phyloP scores from a whole-genome alignment of 768 basidiomycete species.

The Termitomyces eurrhizus region DNA sequence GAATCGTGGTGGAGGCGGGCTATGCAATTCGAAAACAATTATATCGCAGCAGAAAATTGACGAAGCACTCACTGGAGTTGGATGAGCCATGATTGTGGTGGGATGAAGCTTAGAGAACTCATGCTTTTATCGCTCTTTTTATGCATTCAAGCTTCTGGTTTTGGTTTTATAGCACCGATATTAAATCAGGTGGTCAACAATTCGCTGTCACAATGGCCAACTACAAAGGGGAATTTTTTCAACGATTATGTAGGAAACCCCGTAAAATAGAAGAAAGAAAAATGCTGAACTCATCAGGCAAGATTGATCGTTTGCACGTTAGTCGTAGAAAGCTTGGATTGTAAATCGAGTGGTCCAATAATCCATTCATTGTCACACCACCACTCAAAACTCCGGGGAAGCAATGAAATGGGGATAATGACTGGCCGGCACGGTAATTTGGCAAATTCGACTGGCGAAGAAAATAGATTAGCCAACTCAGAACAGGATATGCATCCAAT shows the following conservation, averaged over 20 bases:
- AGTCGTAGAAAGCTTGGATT: no score
- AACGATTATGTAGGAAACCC: background rate
- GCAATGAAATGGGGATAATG: no score
- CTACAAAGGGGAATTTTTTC: background rate
- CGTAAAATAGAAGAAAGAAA: background rate
- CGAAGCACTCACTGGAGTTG: background rate
- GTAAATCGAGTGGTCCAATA: no score
- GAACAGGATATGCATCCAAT: no score
- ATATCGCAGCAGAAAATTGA: background rate
- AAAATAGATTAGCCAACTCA: no score
- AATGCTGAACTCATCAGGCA: no score
- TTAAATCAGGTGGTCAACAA: background rate
- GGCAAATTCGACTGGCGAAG: no score
- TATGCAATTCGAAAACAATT: background rate
- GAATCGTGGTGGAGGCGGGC: constrained; percentile 26
- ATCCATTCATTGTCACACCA: no score
- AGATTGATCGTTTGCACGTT: no score
- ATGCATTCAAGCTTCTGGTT: no score
- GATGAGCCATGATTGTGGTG: background rate
- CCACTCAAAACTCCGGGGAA: no score
- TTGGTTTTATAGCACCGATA: background rate
- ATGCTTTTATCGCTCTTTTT: background rate
- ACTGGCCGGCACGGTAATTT: no score
- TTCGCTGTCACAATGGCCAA: background rate
- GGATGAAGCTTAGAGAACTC: background rate